phyloP scores from a whole-genome alignment of 192 early-diverging fungal genomes.

The Podila minutissima region DNA sequence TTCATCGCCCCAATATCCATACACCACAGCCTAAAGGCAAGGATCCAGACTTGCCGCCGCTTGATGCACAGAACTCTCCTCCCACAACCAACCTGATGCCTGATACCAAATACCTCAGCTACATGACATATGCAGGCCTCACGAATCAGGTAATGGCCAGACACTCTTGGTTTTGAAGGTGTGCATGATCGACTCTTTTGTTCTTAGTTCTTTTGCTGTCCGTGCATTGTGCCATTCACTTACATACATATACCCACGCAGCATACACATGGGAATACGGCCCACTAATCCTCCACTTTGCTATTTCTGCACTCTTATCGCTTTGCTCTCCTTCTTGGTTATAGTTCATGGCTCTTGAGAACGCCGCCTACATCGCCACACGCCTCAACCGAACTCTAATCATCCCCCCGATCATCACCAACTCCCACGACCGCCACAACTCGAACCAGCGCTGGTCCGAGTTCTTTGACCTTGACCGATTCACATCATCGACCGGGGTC shows the following conservation, averaged over 20 bases:
- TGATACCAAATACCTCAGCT: slow-evolving; percentile 11
- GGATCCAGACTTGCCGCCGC: not conserved
- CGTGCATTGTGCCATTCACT: not conserved
- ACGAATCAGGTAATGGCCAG: slow-evolving; percentile 40
- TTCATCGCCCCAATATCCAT: no score
- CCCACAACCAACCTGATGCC: slow-evolving; percentile 18
- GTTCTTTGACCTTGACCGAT: slow-evolving; percentile 19
- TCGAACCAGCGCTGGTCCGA: slow-evolving; percentile 46
- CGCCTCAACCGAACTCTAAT: slow-evolving; percentile 41
- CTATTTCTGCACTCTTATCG: not conserved
- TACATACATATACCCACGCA: not conserved
- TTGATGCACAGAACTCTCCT: slow-evolving; percentile 3
- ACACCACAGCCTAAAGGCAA: no score
- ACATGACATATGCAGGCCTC: slow-evolving; percentile 35
- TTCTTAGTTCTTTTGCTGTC: not conserved
- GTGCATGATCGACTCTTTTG: not conserved
- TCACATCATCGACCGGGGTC: slow-evolving; percentile 13
- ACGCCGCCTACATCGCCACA: slow-evolving; percentile 30
- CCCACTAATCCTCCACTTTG: not conserved
- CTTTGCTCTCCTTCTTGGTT: not conserved
- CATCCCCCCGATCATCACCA: slow-evolving; percentile 38
- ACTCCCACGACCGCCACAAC: slow-evolving; percentile 26
- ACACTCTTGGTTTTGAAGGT: not conserved
- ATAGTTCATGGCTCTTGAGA: slow-evolving; percentile 46
- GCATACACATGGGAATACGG: not conserved